These are phyloP conservation scores for Dysphania ambrosioides DNA, from an alignment of 148 eudicot species.

Conservation along the genomic window DNA sequence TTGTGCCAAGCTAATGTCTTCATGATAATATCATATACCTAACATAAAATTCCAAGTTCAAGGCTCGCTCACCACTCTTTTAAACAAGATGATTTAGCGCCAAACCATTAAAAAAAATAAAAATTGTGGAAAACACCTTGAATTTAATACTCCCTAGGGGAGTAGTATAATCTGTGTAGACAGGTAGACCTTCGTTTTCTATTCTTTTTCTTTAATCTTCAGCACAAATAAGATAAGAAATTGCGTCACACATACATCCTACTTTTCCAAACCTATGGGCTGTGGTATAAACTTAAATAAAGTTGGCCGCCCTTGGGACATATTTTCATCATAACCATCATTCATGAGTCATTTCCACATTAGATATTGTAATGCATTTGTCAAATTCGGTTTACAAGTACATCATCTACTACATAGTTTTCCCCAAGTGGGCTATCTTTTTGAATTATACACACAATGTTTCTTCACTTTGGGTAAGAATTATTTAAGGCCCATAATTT, in stretches of 20 bases:
- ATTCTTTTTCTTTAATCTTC: not conserved
- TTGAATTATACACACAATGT: not conserved
- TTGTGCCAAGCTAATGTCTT: too few species aligned
- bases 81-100: too few species aligned
- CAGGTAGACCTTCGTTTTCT: not conserved
- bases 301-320: slow-evolving; percentile 15
- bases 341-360: slow-evolving; percentile 8
- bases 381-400: not conserved
- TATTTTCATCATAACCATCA: not conserved
- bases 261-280: not conserved
- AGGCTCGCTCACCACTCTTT: too few species aligned
- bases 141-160: too few species aligned
- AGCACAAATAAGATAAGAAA: not conserved
- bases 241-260: not conserved
- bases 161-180: too few species aligned
- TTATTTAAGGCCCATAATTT: not conserved
- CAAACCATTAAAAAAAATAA: too few species aligned
- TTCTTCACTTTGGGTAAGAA: not conserved
- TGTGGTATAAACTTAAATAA: not conserved
- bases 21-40: too few species aligned
- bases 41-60: too few species aligned
- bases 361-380: too few species aligned
- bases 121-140: too few species aligned
- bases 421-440: not conserved
- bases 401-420: not conserved